Conservation (phyloP, 2,329 filamentous ascomycete genomes). For the Epichloe scottii region DNA sequence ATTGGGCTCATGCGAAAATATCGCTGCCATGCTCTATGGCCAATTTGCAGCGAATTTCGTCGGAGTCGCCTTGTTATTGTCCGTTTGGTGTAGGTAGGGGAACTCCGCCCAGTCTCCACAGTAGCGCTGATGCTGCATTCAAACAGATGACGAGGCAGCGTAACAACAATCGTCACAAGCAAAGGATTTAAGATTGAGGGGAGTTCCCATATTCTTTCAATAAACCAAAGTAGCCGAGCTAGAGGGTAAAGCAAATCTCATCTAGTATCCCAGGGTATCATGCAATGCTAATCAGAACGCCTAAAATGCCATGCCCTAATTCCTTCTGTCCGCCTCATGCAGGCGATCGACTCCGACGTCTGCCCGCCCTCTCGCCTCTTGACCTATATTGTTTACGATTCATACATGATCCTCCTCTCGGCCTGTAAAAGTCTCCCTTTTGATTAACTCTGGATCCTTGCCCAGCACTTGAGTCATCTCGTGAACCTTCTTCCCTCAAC, state of each 20-base stretch:
- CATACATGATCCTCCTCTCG: conserved; percentile 1
- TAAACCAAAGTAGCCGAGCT: background rate
- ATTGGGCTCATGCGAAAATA: no score
- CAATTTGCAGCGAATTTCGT: no score
- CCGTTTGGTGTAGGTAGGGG: background rate
- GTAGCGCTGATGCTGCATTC: no score
- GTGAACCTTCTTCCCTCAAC: background rate
- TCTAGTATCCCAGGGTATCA: conserved; percentile 1
- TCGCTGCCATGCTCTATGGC: no score
- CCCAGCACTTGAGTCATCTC: background rate
- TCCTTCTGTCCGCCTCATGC: background rate
- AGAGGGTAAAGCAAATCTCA: no score
- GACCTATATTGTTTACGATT: background rate
- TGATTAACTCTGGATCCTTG: background rate
- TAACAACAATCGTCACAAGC: background rate
- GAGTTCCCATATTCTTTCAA: no score
- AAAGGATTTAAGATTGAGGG: no score
- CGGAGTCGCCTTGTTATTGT: no score
- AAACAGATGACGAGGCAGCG: background rate
- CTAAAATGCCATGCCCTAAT: background rate
- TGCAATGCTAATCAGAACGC: background rate
- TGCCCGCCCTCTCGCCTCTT: background rate
- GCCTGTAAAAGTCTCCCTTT: conserved; percentile 18
- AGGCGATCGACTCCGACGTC: conserved; percentile 1
- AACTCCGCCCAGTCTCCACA: conserved; percentile 3